Conservation (phyloP, 805 yeast species). For the Candida boidinii region DNA sequence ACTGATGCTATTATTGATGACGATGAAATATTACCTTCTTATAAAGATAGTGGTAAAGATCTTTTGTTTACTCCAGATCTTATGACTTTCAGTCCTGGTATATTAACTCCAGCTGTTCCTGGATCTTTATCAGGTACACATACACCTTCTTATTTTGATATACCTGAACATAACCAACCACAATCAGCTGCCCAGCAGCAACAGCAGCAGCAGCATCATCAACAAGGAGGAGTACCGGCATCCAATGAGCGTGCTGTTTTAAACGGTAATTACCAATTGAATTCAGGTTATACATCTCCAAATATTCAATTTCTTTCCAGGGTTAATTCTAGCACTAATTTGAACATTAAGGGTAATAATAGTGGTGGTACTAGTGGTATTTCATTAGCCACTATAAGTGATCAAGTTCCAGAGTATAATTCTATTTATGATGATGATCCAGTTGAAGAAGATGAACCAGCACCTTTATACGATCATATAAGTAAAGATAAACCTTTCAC, state of each 20-base stretch:
- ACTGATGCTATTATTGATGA: too few species aligned
- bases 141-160: conserved; percentile 8
- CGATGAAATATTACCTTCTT: conserved; percentile 15
- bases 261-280: conserved; percentile 13
- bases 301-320: conserved; percentile 14
- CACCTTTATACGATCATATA: conserved; percentile 15
- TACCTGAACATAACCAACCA: too few species aligned
- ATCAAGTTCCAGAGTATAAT: conserved; percentile 18
- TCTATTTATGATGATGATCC: conserved; percentile 21
- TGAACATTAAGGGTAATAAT: background rate
- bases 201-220: too few species aligned
- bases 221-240: too few species aligned
- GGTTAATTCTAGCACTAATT: conserved; percentile 8
- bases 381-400: conserved; percentile 2
- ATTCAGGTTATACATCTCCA: conserved; percentile 22
- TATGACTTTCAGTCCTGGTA: too few species aligned
- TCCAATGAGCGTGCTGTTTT: background rate
- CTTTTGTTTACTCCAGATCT: conserved; percentile 13
- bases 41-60: conserved; percentile 14
- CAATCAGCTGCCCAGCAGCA: too few species aligned
- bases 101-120: conserved; percentile 6
- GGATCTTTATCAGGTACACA: conserved; percentile 6
- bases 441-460: conserved; percentile 12
- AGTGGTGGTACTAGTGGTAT: background rate
- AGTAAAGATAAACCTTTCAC: too few species aligned